Base-by-base conservation (phyloP, 257 asterid genomes). In the Solanum raphanifolium region DNA sequence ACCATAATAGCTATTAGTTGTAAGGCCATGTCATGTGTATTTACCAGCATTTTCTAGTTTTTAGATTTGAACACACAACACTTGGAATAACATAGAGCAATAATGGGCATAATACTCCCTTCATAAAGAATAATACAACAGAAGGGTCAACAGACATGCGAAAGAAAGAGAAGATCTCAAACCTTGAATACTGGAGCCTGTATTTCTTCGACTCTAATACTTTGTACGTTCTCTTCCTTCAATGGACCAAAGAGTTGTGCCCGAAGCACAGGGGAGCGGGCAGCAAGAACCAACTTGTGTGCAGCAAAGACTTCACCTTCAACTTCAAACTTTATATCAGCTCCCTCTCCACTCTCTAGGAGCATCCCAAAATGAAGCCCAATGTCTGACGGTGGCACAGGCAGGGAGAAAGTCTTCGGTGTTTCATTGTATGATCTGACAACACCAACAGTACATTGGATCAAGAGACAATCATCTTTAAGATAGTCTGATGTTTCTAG, bases 181-280 rank as follows among this genome's bases (percentile, higher is more conserved):
- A 88, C 84, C 86, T 78, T 87, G 79, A 78, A 87, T 25, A 78
- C 89, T 35, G 86, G 69, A 78, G 86, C 86, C 48, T 87, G 85
- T 35, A 87, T 78, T 62, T 78, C 89, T 87, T 87, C 89, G n/a
- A 88, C 79, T 88, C 38, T 85, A 84, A 88, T 85, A 68, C 81
- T 85, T 62, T 85, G 72, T 31, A 73, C 32, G n/a, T 86, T 82
- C 21, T 86, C 76, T 32, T 86, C 90, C 79, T 86, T 88, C 60
- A 88, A 39, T 62, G 90, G 86, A 71, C 90, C 89, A 58, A 79
- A 89, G 65, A 86, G 90, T 58, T 86, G 90, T 31, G 90, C 90
- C 74, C 84, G 60, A 62, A 89, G 87, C 32, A 89, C 90, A 31
- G 90, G 90, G 72, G 90, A 89, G 65, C 87, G 90, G 10, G 89